phyloP scores from a whole-genome alignment of 73 alveolate species.

The Breviolum minutum region DNA sequence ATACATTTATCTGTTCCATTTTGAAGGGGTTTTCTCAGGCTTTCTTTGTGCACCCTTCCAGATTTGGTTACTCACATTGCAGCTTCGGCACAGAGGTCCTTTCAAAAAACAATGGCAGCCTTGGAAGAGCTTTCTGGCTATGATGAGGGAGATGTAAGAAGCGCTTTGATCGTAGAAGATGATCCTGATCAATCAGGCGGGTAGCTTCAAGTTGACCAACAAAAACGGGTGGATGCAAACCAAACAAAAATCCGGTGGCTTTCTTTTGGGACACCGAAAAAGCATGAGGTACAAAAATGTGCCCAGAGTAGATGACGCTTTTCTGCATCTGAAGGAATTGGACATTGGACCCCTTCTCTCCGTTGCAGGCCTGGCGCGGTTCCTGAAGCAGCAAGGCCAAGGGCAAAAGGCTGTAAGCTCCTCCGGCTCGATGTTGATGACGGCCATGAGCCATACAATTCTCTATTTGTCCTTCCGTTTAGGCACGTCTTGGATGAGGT shows the following conservation, averaged over 20 bases:
- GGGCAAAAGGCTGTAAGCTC: neutral
- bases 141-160: conserved; percentile 41
- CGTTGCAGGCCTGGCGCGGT: neutral
- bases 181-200: conserved; percentile 25
- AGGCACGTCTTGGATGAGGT: conserved; percentile 4
- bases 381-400: conserved; percentile 61
- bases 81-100: neutral
- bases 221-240: too few species aligned
- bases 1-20: neutral
- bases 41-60: too few species aligned
- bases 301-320: too few species aligned
- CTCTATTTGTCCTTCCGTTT: conserved; percentile 76
- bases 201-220: neutral
- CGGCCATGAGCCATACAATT: conserved; percentile 47
- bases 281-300: neutral
- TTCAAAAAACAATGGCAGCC: neutral
- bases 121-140: conserved; percentile 57
- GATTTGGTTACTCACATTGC: neutral
- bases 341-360: neutral
- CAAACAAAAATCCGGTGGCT: too few species aligned
- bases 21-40: neutral
- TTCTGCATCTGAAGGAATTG: too few species aligned
- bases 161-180: conserved; percentile 30
- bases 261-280: too few species aligned
- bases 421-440: neutral